A percentile compares a stretch with the other conserved stretches of the same genome.
Conservation (phyloP, 2,329 filamentous ascomycete genomes). For the Ceratocystis destructans region DNA sequence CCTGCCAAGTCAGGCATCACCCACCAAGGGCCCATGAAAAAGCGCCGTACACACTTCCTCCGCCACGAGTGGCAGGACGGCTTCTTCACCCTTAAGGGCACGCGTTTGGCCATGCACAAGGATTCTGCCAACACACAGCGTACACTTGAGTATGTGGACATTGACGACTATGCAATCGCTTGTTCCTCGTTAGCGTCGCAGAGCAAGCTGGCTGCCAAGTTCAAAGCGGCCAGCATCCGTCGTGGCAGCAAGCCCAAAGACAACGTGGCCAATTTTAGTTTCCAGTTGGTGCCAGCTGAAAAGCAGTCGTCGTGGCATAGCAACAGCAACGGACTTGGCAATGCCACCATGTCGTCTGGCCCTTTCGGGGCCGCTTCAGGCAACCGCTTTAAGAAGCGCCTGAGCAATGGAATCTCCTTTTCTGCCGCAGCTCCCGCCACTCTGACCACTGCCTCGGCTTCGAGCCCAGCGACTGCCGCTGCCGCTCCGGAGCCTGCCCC, state of each 20-base stretch:
- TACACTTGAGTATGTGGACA: conserved; percentile 67
- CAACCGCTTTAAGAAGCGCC: conserved; percentile 16
- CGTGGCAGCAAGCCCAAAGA: conserved; percentile 37
- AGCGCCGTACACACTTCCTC: conserved; percentile 77
- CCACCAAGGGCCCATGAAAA: conserved; percentile 84
- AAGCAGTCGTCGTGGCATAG: conserved; percentile 28
- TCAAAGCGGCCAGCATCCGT: conserved; percentile 63
- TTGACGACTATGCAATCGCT: conserved; percentile 77
- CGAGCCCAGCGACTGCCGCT: conserved; percentile 19
- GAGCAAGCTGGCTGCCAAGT: conserved; percentile 73
- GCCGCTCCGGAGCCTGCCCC: conserved; percentile 23
- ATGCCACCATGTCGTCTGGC: neutral
- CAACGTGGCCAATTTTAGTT: conserved; percentile 58
- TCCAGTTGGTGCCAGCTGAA: conserved; percentile 68
- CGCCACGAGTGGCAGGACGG: conserved; percentile 89
- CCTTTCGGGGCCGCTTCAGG: conserved; percentile 5
- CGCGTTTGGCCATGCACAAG: conserved; percentile 62
- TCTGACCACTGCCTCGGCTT: conserved; percentile 33
- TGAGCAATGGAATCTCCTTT: neutral
- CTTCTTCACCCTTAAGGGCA: conserved; percentile 74
- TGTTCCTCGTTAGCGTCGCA: conserved; percentile 63
- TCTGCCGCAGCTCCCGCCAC: conserved; percentile 24
- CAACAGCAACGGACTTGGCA: conserved; percentile 26
- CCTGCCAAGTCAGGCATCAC: conserved; percentile 40
- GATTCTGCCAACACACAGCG: conserved; percentile 38